Evolutionary conservation across 805 yeast species (phyloP).

Genomic region (Zygosaccharomyces pseudorouxii): DNA sequence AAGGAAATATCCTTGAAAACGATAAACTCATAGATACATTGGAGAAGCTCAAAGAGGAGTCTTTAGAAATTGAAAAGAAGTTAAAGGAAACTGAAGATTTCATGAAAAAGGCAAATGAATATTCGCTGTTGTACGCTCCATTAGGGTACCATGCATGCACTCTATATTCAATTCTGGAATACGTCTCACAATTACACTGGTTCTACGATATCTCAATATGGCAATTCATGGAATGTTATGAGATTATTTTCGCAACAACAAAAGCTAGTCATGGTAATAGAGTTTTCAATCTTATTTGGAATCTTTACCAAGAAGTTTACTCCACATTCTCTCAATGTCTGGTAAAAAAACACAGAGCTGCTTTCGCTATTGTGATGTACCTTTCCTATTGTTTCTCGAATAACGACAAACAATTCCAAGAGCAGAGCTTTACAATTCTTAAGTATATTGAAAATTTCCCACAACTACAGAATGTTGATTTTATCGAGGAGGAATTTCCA

Average conservation of each 20-base stretch:
- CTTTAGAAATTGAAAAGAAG: conserved; percentile 49
- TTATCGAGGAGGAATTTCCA: not conserved
- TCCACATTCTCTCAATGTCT: conserved; percentile 45
- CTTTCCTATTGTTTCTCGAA: conserved; percentile 17
- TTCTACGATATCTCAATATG: conserved; percentile 59
- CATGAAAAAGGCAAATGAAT: conserved; percentile 49
- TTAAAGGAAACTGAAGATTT: conserved; percentile 51
- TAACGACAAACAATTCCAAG: conserved; percentile 14
- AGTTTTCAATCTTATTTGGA: conserved; percentile 33
- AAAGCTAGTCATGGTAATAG: conserved; percentile 14
- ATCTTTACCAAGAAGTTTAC: conserved; percentile 46
- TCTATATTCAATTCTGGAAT: conserved; percentile 46
- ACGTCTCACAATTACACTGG: conserved; percentile 39
- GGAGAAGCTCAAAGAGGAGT: conserved; percentile 61
- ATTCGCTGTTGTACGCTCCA: conserved; percentile 45
- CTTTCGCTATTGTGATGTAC: conserved; percentile 41
- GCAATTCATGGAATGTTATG: conserved; percentile 38
- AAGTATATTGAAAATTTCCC: not conserved
- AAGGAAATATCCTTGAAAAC: conserved; percentile 65
- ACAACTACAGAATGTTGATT: not conserved
- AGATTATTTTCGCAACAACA: conserved; percentile 25
- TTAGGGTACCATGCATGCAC: conserved; percentile 53
- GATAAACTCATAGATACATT: conserved; percentile 54
- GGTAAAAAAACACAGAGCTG: conserved; percentile 40
- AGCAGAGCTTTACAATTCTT: not conserved